phyloP scores from a whole-genome alignment of 805 yeast species.

The Candida ulmi region DNA sequence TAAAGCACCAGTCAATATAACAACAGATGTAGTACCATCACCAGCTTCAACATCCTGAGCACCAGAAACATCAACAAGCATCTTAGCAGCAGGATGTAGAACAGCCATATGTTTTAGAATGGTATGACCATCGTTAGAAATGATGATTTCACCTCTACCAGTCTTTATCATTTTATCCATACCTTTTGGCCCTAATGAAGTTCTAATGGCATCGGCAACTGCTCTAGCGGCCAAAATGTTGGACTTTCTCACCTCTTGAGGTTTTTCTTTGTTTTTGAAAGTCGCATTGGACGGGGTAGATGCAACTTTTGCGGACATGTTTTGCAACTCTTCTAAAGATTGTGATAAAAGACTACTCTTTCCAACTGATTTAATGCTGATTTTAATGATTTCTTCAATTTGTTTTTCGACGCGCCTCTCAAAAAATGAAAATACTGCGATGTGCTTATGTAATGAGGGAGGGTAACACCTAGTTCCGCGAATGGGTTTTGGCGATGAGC shows the following conservation, averaged over 20 bases:
- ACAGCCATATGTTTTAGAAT: slow-evolving; percentile 97
- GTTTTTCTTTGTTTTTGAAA: slow-evolving; percentile 93
- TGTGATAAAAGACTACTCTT: too few relatives aligned
- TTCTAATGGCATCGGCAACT: slow-evolving; percentile 93
- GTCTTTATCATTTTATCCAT: slow-evolving; percentile 99
- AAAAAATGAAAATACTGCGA: not conserved
- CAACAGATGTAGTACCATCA: slow-evolving; percentile 98
- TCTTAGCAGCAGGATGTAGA: slow-evolving; percentile 96
- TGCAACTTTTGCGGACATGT: slow-evolving; percentile 11
- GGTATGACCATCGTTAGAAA: slow-evolving; percentile 98
- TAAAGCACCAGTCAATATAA: slow-evolving; percentile 89
- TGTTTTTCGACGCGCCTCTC: slow-evolving; percentile 2
- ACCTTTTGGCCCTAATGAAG: slow-evolving; percentile 96
- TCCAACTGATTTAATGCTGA: too few relatives aligned
- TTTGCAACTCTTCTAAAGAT: too few relatives aligned
- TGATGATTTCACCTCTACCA: slow-evolving; percentile 85
- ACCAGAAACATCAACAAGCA: slow-evolving; percentile 95
- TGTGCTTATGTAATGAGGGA: not conserved
- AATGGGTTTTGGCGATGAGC: too few relatives aligned
- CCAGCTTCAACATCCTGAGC: slow-evolving; percentile 99
- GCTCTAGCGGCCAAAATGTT: slow-evolving; percentile 99
- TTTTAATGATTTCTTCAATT: not conserved
- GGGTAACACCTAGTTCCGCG: too few relatives aligned
- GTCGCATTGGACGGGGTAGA: slow-evolving; percentile 68
- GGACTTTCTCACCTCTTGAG: slow-evolving; percentile 95